Base-by-base conservation (phyloP, 257 asterid genomes). In the Solanum medicagineum region DNA sequence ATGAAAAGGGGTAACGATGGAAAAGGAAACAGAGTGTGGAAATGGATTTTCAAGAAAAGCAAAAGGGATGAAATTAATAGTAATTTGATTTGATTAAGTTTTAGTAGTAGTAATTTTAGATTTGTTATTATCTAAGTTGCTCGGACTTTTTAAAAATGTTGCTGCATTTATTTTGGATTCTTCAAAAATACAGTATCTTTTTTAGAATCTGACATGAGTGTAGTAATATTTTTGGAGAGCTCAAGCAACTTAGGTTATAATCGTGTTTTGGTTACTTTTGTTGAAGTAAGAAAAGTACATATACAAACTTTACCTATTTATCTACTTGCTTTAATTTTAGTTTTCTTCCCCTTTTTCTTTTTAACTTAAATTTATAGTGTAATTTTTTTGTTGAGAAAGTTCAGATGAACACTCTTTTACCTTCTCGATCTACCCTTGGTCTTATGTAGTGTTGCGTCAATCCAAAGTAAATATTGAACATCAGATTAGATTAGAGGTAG, bases 21-120 rank as follows among this genome's bases (percentile, higher is more conserved):
- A 14, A 75, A 85, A 84, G 89, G 92, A 22, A 91, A 88, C 63
- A 92, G 91, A 86, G 92, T 92, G 26, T 95, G 98, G 99, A 94
- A 92, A 83, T 95, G 99, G 99, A 91, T 93, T 79, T 92, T 92
- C 79, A 93, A 89, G 90, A 87, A 95, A 83, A 87, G 89, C 62
- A 89, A 92, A 86, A 89, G 88, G 71, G 88, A 88, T 70, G 89
- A 84, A 71, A 80, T 70, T 24, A 51, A 49, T 60, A 57, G 49
- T 29, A 83, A 65, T 29, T 77, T 77, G 47, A 66, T 16, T 69
- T 36, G 6, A 6, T 89, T 12, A 86, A 81, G 68, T 85, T 82
- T 89, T 87, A 15, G 8, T 54, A 77, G 10, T 77, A 24, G 14
- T 54, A 77, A 17, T 77, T 51, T 29, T 24, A 13, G 44, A 14